These are phyloP conservation scores for Colletotrichum sp. DNA, from an alignment of 2,329 filamentous ascomycete species.

Conservation along the genomic window DNA sequence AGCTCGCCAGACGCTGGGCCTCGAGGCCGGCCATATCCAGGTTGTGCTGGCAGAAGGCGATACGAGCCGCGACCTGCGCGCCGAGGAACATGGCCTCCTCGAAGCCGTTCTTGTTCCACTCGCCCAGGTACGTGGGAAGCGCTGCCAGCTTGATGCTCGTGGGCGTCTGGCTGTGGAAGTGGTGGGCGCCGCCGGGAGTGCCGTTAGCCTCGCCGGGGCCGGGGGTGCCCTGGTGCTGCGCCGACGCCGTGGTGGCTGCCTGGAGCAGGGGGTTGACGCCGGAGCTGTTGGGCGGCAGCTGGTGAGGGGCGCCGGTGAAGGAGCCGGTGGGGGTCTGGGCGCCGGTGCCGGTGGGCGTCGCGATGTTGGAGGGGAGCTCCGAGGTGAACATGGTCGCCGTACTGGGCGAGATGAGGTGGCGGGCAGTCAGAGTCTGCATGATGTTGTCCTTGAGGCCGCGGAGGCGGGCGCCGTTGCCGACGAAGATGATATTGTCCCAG, in stretches of 20 bases:
- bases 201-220: slow-evolving; percentile 42
- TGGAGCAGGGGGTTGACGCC: slow-evolving; percentile 90
- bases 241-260: slow-evolving; percentile 80
- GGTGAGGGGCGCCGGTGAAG: slow-evolving; percentile 59
- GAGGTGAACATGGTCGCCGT: slow-evolving; percentile 97
- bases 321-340: slow-evolving; percentile 83
- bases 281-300: slow-evolving; percentile 45
- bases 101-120: slow-evolving; percentile 82
- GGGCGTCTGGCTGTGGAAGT: slow-evolving; percentile 74
- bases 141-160: slow-evolving; percentile 81
- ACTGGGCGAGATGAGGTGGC: slow-evolving; percentile 89
- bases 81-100: slow-evolving; percentile 90
- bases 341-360: slow-evolving; percentile 88
- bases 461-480: slow-evolving; percentile 80
- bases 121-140: slow-evolving; percentile 84
- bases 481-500: slow-evolving; percentile 92
- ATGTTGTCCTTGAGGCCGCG: slow-evolving; percentile 89
- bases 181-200: slow-evolving; percentile 42
- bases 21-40: slow-evolving; percentile 57
- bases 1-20: slow-evolving; percentile 59
- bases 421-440: slow-evolving; percentile 76
- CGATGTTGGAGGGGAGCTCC: slow-evolving; percentile 91
- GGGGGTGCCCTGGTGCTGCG: slow-evolving; percentile 34
- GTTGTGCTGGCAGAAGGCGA: slow-evolving; percentile 65
- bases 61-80: slow-evolving; percentile 78